phyloP scores from a whole-genome alignment of 768 basidiomycete species.

The Vararia minispora region DNA sequence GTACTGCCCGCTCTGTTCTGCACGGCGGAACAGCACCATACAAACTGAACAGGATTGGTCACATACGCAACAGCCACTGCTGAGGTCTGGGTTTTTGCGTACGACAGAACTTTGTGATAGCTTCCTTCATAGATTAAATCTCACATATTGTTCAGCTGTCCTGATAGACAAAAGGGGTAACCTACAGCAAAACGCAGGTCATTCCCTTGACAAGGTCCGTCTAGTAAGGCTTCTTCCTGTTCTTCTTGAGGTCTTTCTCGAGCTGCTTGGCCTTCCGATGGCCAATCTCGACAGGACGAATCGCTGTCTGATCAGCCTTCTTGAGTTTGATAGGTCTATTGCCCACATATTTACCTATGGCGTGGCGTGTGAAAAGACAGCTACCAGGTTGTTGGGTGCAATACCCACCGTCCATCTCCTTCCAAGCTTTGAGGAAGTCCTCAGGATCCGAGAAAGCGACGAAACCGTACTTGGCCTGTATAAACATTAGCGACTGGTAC shows the following conservation, averaged over 20 bases:
- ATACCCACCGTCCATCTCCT: slow-evolving; percentile 92
- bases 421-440: slow-evolving; percentile 97
- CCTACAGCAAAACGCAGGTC: too few species aligned
- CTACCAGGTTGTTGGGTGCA: background rate
- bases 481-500: slow-evolving; percentile 6
- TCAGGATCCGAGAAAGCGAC: slow-evolving; percentile 98
- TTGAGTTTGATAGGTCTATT: slow-evolving; percentile 94
- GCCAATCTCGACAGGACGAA: slow-evolving; percentile 88
- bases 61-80: too few species aligned
- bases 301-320: slow-evolving; percentile 81
- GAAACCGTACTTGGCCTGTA: slow-evolving; percentile 91
- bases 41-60: too few species aligned
- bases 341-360: slow-evolving; percentile 87
- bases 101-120: too few species aligned
- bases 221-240: slow-evolving; percentile 71
- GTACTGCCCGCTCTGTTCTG: too few species aligned
- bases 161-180: too few species aligned
- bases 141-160: too few species aligned
- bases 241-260: slow-evolving; percentile 88
- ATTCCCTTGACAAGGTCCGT: too few species aligned
- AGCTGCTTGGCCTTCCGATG: slow-evolving; percentile 85
- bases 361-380: slow-evolving; percentile 1
- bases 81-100: too few species aligned
- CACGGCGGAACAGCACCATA: too few species aligned
- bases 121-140: too few species aligned